phyloP scores from a whole-genome alignment of 345 rosid genomes.

The Sapria himalayana region DNA sequence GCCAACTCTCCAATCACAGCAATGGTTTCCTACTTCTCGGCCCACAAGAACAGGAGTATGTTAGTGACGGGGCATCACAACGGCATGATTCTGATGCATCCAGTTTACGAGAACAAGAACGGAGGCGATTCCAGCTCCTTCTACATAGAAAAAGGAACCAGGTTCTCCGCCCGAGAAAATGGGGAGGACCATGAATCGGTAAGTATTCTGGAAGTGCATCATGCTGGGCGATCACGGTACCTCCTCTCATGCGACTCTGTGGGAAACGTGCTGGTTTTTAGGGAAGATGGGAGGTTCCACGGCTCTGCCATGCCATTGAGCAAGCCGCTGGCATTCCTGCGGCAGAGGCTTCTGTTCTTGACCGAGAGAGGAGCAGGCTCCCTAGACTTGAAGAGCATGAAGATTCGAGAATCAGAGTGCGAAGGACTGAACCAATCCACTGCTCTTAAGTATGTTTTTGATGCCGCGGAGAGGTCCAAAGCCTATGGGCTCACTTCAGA shows the following conservation, averaged over 20 bases:
- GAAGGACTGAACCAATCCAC: constrained; percentile 64
- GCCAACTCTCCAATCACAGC: constrained; percentile 41
- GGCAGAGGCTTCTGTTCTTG: constrained; percentile 83
- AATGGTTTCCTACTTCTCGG: constrained; percentile 59
- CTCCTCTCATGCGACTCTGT: constrained; percentile 39
- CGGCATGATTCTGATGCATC: constrained; percentile 48
- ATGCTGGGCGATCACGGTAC: constrained; percentile 66
- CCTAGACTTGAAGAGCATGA: constrained; percentile 73
- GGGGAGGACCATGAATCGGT: constrained; percentile 23
- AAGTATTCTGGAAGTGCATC: constrained; percentile 60
- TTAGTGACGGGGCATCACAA: constrained; percentile 57
- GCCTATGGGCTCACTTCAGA: constrained; percentile 79
- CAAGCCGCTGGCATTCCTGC: constrained; percentile 62
- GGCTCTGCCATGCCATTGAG: constrained; percentile 45
- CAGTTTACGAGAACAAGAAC: constrained; percentile 29
- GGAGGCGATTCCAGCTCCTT: constrained; percentile 51
- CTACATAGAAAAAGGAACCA: constrained; percentile 35
- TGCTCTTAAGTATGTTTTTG: constrained; percentile 44
- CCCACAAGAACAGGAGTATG: constrained; percentile 54
- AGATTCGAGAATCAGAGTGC: constrained; percentile 59
- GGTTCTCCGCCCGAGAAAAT: constrained; percentile 16
- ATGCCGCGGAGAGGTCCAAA: constrained; percentile 68
- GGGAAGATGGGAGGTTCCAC: constrained; percentile 45
- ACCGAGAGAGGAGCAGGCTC: constrained; percentile 91
- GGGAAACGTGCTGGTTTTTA: constrained; percentile 45